These are phyloP conservation scores for Verruconis gallopava DNA, from an alignment of 2,329 filamentous ascomycete species.

Conservation along the genomic window DNA sequence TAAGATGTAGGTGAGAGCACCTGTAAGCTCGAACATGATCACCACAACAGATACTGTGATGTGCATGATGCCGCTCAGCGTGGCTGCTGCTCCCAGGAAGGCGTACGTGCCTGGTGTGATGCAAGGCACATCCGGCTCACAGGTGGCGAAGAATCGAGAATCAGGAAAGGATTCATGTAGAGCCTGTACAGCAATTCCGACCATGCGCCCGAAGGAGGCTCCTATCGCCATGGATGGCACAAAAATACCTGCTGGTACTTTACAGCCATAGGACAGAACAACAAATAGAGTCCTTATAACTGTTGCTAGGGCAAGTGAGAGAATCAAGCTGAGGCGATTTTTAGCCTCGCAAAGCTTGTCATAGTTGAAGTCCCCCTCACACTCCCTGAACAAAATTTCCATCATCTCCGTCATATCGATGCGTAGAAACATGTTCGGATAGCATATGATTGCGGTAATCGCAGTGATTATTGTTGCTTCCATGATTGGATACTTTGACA, in stretches of 20 bases:
- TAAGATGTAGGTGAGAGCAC: constrained; percentile 88
- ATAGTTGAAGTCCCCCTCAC: constrained; percentile 78
- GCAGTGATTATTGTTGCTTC: constrained; percentile 77
- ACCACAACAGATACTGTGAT: constrained; percentile 93
- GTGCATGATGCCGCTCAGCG: constrained; percentile 94
- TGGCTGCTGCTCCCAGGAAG: constrained; percentile 82
- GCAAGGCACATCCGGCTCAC: constrained; percentile 81
- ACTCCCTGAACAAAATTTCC: constrained; percentile 94
- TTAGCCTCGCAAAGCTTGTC: constrained; percentile 73
- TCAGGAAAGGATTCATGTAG: constrained; percentile 73
- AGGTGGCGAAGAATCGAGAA: constrained; percentile 76
- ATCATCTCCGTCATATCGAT: constrained; percentile 99
- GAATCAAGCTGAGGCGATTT: constrained; percentile 63
- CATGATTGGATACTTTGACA: constrained; percentile 68
- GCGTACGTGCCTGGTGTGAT: constrained; percentile 97
- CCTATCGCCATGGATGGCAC: constrained; percentile 97
- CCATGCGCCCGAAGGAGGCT: constrained; percentile 79
- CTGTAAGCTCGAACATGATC: constrained; percentile 98
- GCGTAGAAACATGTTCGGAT: constrained; percentile 84
- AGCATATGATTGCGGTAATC: constrained; percentile 82
- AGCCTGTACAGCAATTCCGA: constrained; percentile 89
- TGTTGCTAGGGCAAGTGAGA: constrained; percentile 68
- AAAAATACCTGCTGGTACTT: constrained; percentile 95
- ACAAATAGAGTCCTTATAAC: constrained; percentile 71
- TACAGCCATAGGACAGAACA: constrained; percentile 93